Evolutionary conservation across 306 rosid species (phyloP), one percentile per base, ranked within the genome.

Genomic region (Dicorynia guianensis): DNA sequence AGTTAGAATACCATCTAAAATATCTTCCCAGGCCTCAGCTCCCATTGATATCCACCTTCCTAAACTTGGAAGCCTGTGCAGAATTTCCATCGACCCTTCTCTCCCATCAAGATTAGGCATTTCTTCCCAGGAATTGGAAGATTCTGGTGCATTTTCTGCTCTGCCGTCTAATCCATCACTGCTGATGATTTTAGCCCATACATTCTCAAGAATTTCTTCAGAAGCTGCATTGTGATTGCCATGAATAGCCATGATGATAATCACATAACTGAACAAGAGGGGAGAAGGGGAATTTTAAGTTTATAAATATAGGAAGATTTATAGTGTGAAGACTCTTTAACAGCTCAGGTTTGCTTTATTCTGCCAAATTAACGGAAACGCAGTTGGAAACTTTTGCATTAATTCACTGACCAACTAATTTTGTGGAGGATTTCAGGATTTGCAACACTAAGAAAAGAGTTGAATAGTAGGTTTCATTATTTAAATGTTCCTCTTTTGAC

Each of bases 1-100:
- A 50, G 59, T 54, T 19, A 68, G 61, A 40, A 63, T 33, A 46
- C 78, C 79, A 40, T 87, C 84, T 35, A 93, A 89, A 47, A 87
- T 82, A 40, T 87, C 80, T 79, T 93, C 96, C 98, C 98, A 91
- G n/a, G 84, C 87, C 14, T 94, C 97, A 15, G 90, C 86, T 75
- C 98, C 98, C 95, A 94, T 94, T 46, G 98, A 94, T 44, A 87
- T 80, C 96, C 97, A 92, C 83, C 97, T 87, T 46, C 98, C 97
- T 53, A 93, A 83, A 74, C 97, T 93, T 12, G 98, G 98, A 62
- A 93, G 83, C 70, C 96, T 86, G 52, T 83, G 77, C 33, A 93
- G 90, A 71, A 82, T 74, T 71, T 86, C 89, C 85, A 68, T 48
- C 0, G 97, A 86, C 0, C 89, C 92, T 52, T 82, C 81, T 85